Evolutionary conservation across 192 early-diverging fungal genomes (phyloP).

Genomic region (Backusella sp.): DNA sequence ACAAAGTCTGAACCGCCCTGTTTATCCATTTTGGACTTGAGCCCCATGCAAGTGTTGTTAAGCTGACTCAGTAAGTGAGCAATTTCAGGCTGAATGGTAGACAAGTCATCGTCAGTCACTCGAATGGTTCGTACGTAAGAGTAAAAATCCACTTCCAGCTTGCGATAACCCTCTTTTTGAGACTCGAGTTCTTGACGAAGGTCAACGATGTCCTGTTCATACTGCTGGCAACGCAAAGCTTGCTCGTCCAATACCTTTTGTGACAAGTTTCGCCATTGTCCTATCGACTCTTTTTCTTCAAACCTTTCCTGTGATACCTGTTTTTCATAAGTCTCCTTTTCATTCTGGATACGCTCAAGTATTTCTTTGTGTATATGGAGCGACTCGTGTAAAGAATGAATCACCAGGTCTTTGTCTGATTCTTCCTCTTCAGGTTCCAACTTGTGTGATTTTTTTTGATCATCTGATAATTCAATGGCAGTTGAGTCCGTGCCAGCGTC

Average conservation of each 20-base stretch:
- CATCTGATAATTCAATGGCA: not conserved
- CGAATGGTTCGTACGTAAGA: slow-evolving; percentile 35
- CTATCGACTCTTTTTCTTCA: not conserved
- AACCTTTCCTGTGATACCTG: not conserved
- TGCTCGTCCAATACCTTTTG: slow-evolving; percentile 6
- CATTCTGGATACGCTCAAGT: slow-evolving; percentile 14
- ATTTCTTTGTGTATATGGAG: slow-evolving; percentile 23
- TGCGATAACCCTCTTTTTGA: slow-evolving; percentile 17
- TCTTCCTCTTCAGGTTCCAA: slow-evolving; percentile 10
- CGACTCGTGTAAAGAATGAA: slow-evolving; percentile 23
- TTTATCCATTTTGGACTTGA: slow-evolving; percentile 14
- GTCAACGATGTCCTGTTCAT: not conserved
- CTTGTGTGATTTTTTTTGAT: not conserved
- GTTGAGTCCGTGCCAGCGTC: not conserved
- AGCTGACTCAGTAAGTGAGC: slow-evolving; percentile 30
- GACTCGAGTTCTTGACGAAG: slow-evolving; percentile 9
- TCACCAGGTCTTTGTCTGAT: slow-evolving; percentile 25
- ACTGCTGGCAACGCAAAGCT: not conserved
- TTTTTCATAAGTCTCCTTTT: slow-evolving; percentile 13
- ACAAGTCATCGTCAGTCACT: slow-evolving; percentile 49
- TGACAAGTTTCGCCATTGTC: not conserved
- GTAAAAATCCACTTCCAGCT: slow-evolving; percentile 27
- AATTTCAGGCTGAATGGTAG: slow-evolving; percentile 44
- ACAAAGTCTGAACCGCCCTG: slow-evolving; percentile 16
- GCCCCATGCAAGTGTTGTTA: slow-evolving; percentile 27